phyloP scores from a whole-genome alignment of 495 filamentous ascomycete species.

The Podospora didyma region DNA sequence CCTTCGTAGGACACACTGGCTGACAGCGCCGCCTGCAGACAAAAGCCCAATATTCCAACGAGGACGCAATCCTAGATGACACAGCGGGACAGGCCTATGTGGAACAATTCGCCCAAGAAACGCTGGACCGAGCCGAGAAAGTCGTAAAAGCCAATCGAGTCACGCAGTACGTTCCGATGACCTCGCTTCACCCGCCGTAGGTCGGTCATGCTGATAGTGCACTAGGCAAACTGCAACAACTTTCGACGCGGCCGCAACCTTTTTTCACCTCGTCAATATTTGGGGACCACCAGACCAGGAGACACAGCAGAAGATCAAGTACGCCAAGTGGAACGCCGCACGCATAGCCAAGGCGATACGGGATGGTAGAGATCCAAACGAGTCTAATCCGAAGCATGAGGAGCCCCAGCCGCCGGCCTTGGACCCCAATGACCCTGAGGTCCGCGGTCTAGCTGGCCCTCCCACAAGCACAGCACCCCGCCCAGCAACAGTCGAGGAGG shows the following conservation, averaged over 20 bases:
- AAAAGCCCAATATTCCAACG: slow-evolving; percentile 52
- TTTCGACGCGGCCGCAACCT: slow-evolving; percentile 84
- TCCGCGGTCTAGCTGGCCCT: slow-evolving; percentile 46
- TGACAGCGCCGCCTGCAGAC: slow-evolving; percentile 40
- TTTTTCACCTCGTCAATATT: slow-evolving; percentile 81
- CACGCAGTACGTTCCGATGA: slow-evolving; percentile 56
- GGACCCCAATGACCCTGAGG: slow-evolving; percentile 60
- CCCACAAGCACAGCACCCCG: slow-evolving; percentile 35
- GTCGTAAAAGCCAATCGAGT: slow-evolving; percentile 79
- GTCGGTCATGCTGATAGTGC: not conserved
- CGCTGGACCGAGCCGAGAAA: slow-evolving; percentile 77
- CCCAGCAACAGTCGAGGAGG: slow-evolving; percentile 54
- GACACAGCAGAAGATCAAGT: slow-evolving; percentile 83
- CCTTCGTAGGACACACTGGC: not conserved
- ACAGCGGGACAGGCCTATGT: slow-evolving; percentile 83
- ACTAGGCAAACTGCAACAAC: slow-evolving; percentile 86
- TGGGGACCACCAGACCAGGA: slow-evolving; percentile 77
- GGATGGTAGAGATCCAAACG: slow-evolving; percentile 89
- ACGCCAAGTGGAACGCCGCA: slow-evolving; percentile 90
- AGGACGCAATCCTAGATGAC: slow-evolving; percentile 73
- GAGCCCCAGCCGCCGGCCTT: slow-evolving; percentile 43
- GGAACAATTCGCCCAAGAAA: slow-evolving; percentile 87
- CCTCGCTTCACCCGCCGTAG: not conserved
- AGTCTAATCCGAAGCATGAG: slow-evolving; percentile 67
- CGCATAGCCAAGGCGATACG: slow-evolving; percentile 88